Evolutionary conservation across 192 early-diverging fungal genomes (phyloP).

Genomic region (Jimgerdemannia flammicorona): DNA sequence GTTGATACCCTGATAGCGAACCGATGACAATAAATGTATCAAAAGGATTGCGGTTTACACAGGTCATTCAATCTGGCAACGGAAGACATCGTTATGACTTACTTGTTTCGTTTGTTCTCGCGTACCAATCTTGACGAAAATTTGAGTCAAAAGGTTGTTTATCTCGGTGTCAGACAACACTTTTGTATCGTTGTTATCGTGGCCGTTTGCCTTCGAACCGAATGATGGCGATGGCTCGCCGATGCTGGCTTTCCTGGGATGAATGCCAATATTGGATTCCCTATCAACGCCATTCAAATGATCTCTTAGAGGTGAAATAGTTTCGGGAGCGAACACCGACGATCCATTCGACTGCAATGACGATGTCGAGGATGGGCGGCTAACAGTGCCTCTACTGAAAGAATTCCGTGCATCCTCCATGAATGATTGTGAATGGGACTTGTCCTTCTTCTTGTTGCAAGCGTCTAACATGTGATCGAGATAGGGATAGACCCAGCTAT

Average conservation of each 20-base stretch:
- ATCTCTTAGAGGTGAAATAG: conserved; percentile 10
- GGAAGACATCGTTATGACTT: neutral
- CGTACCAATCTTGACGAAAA: conserved; percentile 70
- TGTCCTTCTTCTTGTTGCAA: conserved; percentile 28
- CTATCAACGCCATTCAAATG: conserved; percentile 7
- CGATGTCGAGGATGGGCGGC: conserved; percentile 15
- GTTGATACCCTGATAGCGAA: conserved; percentile 51
- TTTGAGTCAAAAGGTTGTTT: conserved; percentile 56
- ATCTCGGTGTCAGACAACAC: conserved; percentile 54
- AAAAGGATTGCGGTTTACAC: neutral
- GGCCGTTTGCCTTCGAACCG: neutral
- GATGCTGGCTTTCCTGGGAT: conserved; percentile 10
- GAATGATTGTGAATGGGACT: neutral
- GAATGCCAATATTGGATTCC: conserved; percentile 4
- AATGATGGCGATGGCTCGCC: conserved; percentile 16
- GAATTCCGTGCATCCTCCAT: neutral
- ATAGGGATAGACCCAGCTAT: conserved; percentile 66
- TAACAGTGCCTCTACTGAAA: neutral
- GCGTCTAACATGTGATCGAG: conserved; percentile 53
- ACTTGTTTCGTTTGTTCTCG: conserved; percentile 66
- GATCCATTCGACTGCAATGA: conserved; percentile 11
- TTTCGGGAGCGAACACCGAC: neutral
- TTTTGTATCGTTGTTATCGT: neutral
- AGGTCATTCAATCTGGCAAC: neutral
- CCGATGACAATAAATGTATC: neutral